Base-by-base conservation (phyloP, 768 basidiomycete genomes). In the Daedaleopsis sinensis region DNA sequence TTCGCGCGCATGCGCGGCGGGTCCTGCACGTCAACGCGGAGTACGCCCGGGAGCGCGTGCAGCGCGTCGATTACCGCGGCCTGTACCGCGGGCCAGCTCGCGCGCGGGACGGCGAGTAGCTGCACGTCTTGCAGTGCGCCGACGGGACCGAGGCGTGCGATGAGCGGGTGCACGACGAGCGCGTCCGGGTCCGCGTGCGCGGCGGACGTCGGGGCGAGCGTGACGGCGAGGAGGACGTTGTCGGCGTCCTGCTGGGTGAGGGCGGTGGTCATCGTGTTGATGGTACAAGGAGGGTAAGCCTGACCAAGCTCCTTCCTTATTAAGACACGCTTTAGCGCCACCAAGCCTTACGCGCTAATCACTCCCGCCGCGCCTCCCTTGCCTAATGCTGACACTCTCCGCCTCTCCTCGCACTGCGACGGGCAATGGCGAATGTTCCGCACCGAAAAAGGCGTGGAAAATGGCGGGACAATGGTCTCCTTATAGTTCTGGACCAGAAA, bases 191-290 rank as follows among this genome's bases (percentile, higher is more conserved):
- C 57, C 27, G 63, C 57, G 39, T 71, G 57, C 51, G 73, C 72
- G 5, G 73, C 70, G 8, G 80, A 79, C 0, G 70, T 65, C 1
- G 76, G 66, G 15, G 73, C 68, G 36, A 81, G 66, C 0, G 80
- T 80, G 21, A 83, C 74, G 2, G 80, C 74, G 47, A 83, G 72
- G 64, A 81, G 80, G 1, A 74, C 72, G 67, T 82, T 80, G 18
- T 74, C 64, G 12, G 70, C 67, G 67, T 79, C 69, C 64, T 82
- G 71, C 23, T 79, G 69, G 13, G 56, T 50, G 43, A 64, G 66
- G 6, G 58, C 52, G 21, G 70, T 63, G 52, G 68, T 64, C 66
- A 74, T 72, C 57, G 67, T 70, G 57, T 50, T 55, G 58, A 44
- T 32, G 27, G 27, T 32, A n/a, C n/a, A n/a, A n/a, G n/a, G n/a